A percentile compares a stretch with the other conserved stretches of the same genome.
These are phyloP conservation scores for Spergularia marina DNA, from an alignment of 148 eudicot genomes.

Conservation along the genomic window DNA sequence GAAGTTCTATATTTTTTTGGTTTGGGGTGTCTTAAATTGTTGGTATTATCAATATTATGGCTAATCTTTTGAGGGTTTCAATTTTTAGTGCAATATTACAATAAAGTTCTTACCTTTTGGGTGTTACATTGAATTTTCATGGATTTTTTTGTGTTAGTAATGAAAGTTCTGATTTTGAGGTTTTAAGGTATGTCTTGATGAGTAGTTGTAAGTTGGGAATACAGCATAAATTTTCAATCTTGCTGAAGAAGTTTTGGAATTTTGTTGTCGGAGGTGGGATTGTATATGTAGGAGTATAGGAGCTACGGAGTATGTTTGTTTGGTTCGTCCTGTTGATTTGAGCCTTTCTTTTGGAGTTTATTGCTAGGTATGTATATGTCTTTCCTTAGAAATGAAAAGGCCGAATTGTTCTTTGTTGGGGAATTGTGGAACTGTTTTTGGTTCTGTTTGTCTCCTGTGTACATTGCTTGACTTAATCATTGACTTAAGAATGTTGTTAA, in stretches of 20 bases:
- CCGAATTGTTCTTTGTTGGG: neutral
- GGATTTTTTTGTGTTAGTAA: too few relatives aligned
- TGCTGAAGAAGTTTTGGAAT: neutral
- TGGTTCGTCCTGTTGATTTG: neutral
- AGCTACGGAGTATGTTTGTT: slow-evolving; percentile 6
- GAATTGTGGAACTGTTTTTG: slow-evolving; percentile 1
- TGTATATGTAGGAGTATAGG: neutral
- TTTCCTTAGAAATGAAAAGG: neutral
- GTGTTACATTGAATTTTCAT: too few relatives aligned
- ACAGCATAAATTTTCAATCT: neutral
- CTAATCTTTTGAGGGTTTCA: too few relatives aligned
- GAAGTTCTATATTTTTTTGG: neutral
- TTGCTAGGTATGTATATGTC: neutral
- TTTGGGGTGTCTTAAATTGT: neutral
- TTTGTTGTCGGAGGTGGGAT: slow-evolving; percentile 2
- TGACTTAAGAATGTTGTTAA: neutral
- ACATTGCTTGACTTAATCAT: neutral
- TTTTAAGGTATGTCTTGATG: neutral
- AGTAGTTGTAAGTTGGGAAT: neutral
- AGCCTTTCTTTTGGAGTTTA: slow-evolving; percentile 5
- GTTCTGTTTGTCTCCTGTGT: neutral
- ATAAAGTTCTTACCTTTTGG: neutral
- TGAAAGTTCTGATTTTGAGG: neutral
- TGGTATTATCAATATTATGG: neutral
- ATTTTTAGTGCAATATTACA: neutral